Percentiles rank a stretch among this genome's conserved stretches.
Conservation (phyloP, 2,329 filamentous ascomycete species). For the Aureobasidium zeae region DNA sequence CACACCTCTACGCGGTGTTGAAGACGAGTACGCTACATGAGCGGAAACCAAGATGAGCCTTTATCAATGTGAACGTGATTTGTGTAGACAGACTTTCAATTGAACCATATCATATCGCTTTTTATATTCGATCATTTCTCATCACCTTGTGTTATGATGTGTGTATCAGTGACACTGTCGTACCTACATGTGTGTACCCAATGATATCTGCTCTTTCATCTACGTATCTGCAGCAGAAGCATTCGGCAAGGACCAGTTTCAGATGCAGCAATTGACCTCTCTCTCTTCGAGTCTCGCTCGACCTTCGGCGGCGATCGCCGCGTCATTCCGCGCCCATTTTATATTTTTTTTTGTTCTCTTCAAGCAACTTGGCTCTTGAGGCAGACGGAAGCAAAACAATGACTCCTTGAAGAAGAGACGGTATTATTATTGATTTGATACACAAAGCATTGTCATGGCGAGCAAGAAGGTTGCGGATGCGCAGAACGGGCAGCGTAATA, state of each 20-base stretch:
- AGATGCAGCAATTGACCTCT: slow-evolving; percentile 9
- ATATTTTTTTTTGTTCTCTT: slow-evolving; percentile 1
- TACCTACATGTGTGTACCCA: too few relatives aligned
- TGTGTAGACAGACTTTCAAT: neutral
- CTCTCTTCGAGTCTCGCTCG: neutral
- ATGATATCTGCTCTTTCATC: too few relatives aligned
- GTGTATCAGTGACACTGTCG: too few relatives aligned
- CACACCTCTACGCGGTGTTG: slow-evolving; percentile 13
- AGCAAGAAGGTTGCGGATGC: slow-evolving; percentile 25
- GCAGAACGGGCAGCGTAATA: slow-evolving; percentile 17
- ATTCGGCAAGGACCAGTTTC: neutral
- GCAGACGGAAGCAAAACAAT: neutral
- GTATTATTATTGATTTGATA: too few relatives aligned
- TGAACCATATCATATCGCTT: too few relatives aligned
- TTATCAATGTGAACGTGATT: neutral
- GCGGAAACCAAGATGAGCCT: slow-evolving; percentile 14
- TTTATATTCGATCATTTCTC: too few relatives aligned
- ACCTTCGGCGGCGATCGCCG: slow-evolving; percentile 8
- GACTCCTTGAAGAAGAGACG: too few relatives aligned
- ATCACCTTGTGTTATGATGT: too few relatives aligned
- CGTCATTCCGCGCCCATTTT: neutral
- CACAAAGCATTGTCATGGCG: slow-evolving; percentile 22
- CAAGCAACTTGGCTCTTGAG: neutral
- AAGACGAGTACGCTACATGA: slow-evolving; percentile 11
- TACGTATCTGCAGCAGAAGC: too few relatives aligned